Conservation (phyloP, 164 flowering plant species). For the Amborella trichopoda region DNA sequence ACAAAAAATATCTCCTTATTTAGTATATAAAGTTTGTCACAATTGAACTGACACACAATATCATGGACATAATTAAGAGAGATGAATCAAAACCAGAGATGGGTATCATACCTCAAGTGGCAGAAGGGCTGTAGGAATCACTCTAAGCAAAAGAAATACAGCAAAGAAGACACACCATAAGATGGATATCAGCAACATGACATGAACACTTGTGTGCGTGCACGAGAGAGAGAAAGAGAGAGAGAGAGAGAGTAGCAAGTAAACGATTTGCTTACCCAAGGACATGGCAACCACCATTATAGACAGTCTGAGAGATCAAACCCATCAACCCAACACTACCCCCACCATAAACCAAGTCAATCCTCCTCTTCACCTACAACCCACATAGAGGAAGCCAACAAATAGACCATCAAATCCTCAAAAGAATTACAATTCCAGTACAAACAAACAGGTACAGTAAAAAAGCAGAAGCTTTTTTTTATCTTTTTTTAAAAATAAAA, state of each 20-base stretch:
- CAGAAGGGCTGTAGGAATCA: constrained; percentile 85
- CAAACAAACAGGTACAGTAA: no score
- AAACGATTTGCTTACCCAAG: constrained; percentile 45
- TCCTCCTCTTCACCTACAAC: constrained; percentile 71
- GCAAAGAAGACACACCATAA: constrained; percentile 3
- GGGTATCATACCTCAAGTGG: constrained; percentile 74
- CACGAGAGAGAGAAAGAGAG: not conserved
- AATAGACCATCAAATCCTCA: not conserved
- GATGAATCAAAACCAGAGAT: no score
- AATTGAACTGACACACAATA: no score
- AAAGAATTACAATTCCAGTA: not conserved
- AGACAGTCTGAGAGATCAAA: constrained; percentile 52
- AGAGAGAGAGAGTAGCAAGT: not conserved
- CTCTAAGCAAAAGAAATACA: constrained; percentile 29
- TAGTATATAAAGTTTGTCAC: no score
- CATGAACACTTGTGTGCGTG: no score
- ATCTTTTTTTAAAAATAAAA: no score
- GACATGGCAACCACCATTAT: constrained; percentile 80
- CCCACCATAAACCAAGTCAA: constrained; percentile 92
- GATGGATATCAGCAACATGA: not conserved
- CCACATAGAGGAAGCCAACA: not conserved
- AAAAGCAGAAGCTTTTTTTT: no score
- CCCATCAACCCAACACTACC: constrained; percentile 98
- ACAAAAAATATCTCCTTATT: no score
- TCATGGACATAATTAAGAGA: no score